Percentiles rank a stretch among this genome's conserved stretches.
phyloP scores from a whole-genome alignment of 2,329 filamentous ascomycete species.

The Beauveria scarabaeidicola region DNA sequence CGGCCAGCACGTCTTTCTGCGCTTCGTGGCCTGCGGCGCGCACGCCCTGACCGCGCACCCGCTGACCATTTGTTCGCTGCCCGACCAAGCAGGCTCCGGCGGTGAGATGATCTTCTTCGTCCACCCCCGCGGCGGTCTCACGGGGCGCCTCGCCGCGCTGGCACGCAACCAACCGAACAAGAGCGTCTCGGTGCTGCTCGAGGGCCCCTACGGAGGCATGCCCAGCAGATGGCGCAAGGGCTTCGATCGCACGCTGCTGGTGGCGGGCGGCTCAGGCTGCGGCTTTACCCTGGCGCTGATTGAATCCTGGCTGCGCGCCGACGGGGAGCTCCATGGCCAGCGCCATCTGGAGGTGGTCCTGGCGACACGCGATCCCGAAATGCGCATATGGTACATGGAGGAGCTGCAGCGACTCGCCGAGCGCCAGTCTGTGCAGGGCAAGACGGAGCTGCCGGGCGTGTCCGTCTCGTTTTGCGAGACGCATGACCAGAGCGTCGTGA shows the following conservation, averaged over 20 bases:
- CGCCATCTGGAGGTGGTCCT: constrained; percentile 17
- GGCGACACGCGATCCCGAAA: constrained; percentile 20
- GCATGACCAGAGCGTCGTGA: background rate
- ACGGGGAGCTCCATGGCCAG: background rate
- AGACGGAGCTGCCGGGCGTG: constrained; percentile 8
- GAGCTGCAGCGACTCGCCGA: constrained; percentile 13
- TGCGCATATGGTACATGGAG: constrained; percentile 22
- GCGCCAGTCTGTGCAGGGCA: background rate
- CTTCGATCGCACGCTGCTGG: constrained; percentile 36
- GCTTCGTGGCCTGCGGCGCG: constrained; percentile 37
- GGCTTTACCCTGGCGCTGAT: constrained; percentile 43
- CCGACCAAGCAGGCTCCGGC: constrained; percentile 17
- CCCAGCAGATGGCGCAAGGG: constrained; percentile 25
- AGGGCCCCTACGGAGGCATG: constrained; percentile 52
- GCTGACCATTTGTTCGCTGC: constrained; percentile 46
- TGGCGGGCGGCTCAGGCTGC: constrained; percentile 49
- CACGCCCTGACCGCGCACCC: constrained; percentile 41
- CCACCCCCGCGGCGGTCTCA: constrained; percentile 40
- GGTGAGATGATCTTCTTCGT: constrained; percentile 46
- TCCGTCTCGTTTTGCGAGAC: constrained; percentile 12
- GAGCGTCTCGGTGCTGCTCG: constrained; percentile 39
- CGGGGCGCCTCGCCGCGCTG: constrained; percentile 33
- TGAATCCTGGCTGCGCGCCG: constrained; percentile 23
- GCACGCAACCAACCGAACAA: constrained; percentile 28
- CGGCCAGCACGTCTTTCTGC: constrained; percentile 47